Conservation (phyloP, 805 yeast species). For the Zygosaccharomyces lentus region DNA sequence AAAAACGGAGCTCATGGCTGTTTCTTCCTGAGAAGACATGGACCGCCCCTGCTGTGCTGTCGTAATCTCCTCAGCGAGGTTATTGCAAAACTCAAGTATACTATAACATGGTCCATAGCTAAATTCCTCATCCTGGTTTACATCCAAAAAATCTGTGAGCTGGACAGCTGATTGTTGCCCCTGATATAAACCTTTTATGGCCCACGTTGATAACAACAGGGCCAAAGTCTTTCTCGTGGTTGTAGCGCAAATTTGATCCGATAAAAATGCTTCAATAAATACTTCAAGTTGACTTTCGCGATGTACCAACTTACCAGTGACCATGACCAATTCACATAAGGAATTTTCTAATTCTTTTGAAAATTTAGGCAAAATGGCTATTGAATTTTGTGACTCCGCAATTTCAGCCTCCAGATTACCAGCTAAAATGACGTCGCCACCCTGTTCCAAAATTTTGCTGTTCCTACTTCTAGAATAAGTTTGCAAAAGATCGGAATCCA, state of each 20-base stretch:
- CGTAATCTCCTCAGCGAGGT: constrained; percentile 38
- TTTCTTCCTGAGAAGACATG: constrained; percentile 23
- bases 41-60: constrained; percentile 12
- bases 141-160: constrained; percentile 9
- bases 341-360: constrained; percentile 24
- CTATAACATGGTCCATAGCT: constrained; percentile 27
- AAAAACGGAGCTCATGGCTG: constrained; percentile 20
- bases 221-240: constrained; percentile 17
- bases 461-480: constrained; percentile 3
- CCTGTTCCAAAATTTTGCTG: constrained; percentile 18
- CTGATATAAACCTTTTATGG: constrained; percentile 27
- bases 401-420: constrained; percentile 7
- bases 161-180: constrained; percentile 21
- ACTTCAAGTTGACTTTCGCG: constrained; percentile 7
- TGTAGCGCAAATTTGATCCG: constrained; percentile 13
- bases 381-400: constrained; percentile 1
- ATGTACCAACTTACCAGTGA: constrained; percentile 1
- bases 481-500: constrained; percentile 3
- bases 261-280: constrained; percentile 21
- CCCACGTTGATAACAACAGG: constrained; percentile 40
- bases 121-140: constrained; percentile 7
- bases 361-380: constrained; percentile 20
- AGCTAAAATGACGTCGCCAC: constrained; percentile 18
- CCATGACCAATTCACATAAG: constrained; percentile 4
- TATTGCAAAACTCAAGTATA: constrained; percentile 41